Evolutionary conservation across 139 green algal genomes (phyloP).

Genomic region (Chlorella sp.): DNA sequence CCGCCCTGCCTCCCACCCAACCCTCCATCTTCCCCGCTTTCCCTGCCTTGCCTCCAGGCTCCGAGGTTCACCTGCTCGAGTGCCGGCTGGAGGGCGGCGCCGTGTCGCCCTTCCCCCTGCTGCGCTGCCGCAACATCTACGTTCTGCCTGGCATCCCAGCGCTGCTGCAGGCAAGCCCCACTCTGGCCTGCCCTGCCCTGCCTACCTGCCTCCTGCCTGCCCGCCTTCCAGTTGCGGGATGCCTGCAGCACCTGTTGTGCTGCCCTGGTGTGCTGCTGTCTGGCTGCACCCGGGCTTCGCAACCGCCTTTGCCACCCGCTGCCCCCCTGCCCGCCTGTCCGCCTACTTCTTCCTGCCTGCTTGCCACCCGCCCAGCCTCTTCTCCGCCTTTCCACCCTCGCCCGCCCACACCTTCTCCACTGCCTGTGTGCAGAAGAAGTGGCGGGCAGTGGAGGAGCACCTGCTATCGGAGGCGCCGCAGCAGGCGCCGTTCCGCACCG

Average conservation of each 20-base stretch:
- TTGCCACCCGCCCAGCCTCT: too few species aligned
- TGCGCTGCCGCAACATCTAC: constrained; percentile 83
- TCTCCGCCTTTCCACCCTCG: background rate
- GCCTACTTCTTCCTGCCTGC: background rate
- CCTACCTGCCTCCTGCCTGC: too few species aligned
- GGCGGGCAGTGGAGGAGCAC: constrained; percentile 50
- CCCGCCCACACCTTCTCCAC: background rate
- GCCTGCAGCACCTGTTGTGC: background rate
- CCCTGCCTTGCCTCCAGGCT: constrained; percentile 6
- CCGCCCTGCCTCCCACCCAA: background rate
- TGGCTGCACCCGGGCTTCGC: background rate
- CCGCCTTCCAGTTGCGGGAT: too few species aligned
- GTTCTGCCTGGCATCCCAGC: constrained; percentile 84
- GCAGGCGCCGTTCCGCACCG: constrained; percentile 68
- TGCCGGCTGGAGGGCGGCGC: constrained; percentile 44
- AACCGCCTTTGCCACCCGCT: background rate
- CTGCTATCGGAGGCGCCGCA: constrained; percentile 46
- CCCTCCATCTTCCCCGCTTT: background rate
- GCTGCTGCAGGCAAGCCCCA: constrained; percentile 58
- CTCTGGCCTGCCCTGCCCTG: too few species aligned
- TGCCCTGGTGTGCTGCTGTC: background rate
- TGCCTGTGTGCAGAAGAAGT: constrained; percentile 10
- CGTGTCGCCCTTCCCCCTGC: constrained; percentile 75
- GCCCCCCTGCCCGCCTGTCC: background rate
- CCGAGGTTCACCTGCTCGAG: constrained; percentile 58